Evolutionary conservation across 805 yeast species (phyloP), one percentile per base, ranked within the genome.

Genomic region (Kodamaea restingae): DNA sequence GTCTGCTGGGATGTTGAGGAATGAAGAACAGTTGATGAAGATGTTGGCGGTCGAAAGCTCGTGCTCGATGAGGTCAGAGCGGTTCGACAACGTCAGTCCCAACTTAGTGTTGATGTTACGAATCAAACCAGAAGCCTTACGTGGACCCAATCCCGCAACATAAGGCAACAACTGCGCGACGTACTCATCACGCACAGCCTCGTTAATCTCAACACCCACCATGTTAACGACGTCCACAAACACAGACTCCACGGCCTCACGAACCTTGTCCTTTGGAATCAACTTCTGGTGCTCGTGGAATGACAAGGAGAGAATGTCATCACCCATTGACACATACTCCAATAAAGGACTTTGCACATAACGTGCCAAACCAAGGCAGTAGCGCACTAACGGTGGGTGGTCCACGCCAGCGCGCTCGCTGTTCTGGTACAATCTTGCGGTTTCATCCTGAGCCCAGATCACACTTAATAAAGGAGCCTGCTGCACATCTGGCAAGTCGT

Each of bases 171-270:
- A 61, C 24, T 77, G 75, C 2, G 95, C 86, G 43, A 78, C 63
- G 52, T 87, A 85, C 1, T 79, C 69, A 40, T 84, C 85, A 43
- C 88, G 70, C 4, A 88, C 81, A 6, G 96, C 95, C 46, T 83
- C 90, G 52, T 93, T 91, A 52, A 93, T 81, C 49, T 91, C 96
- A 18, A 91, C 85, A 54, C 99, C 98, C 38, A 86, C 95, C 68
- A 87, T 68, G 58, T 91, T 88, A 10, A 86, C 85, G 43, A 84
- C 80, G 62, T 93, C 98, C 34, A 93, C 97, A 55, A 87, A 82
- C 1, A 83, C 85, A 3, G 91, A 72, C 43, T 85, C 91, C 40
- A 86, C 60, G 1, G 93, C 84, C 43, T 77, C 80, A 38, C 61
- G 58, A 18, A 91, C 67, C 34, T 68, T 63, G 35, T 85, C 95